Evolutionary conservation across 1,284 basidiomycete species (phyloP).

Genomic region (Sanghuangporus sanghuang): DNA sequence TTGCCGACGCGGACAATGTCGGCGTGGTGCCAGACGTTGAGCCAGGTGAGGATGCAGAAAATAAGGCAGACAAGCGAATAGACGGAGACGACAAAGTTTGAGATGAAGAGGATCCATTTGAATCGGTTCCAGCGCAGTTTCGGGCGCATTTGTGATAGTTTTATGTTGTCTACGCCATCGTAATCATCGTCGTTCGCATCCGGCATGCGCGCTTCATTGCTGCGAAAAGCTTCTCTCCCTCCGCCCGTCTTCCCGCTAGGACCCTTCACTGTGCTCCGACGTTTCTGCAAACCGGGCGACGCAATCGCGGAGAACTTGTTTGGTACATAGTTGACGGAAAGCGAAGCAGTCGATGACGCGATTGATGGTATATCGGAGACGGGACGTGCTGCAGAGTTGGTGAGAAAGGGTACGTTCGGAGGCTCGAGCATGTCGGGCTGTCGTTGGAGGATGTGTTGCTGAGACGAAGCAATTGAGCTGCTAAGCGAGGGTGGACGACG

Average conservation of each 20-base stretch:
- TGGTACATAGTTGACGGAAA: conserved; percentile 54
- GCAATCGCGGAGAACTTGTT: conserved; percentile 50
- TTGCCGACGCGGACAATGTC: conserved; percentile 57
- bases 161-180: conserved; percentile 40
- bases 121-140: conserved; percentile 54
- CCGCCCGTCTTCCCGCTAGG: conserved; percentile 42
- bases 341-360: conserved; percentile 23
- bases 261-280: conserved; percentile 23
- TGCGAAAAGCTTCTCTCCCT: conserved; percentile 48
- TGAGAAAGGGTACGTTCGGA: background rate
- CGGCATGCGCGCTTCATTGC: conserved; percentile 43
- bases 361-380: conserved; percentile 2
- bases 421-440: background rate
- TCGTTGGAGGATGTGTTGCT: conserved; percentile 7
- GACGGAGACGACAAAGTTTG: conserved; percentile 44
- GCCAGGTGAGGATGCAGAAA: conserved; percentile 53
- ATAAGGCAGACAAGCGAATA: conserved; percentile 48
- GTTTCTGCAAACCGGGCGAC: conserved; percentile 36
- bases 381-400: background rate
- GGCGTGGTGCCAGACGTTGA: conserved; percentile 51
- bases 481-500: conserved; percentile 2
- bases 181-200: conserved; percentile 50
- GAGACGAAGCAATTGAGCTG: conserved; percentile 10
- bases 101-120: conserved; percentile 52
- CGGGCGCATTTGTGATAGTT: conserved; percentile 33